Percentiles rank a stretch among this genome's conserved stretches.
These are phyloP conservation scores for Samsoniella hepiali DNA, from an alignment of 2,329 filamentous ascomycete genomes.

Conservation along the genomic window DNA sequence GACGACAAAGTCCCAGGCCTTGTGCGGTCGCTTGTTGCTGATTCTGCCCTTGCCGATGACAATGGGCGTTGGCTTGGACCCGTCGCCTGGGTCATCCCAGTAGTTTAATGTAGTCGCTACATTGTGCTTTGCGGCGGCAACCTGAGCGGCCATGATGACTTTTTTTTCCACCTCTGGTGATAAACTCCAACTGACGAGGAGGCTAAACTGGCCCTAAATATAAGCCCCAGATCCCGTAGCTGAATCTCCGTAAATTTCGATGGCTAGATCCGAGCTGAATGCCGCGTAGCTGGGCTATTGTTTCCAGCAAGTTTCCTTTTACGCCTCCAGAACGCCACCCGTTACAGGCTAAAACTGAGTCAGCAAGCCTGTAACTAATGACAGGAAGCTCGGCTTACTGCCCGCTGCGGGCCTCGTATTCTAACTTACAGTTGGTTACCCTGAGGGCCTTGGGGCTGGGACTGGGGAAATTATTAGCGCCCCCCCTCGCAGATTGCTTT, in stretches of 20 bases:
- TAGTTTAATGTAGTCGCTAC: slow-evolving; percentile 39
- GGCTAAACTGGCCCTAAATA: not conserved
- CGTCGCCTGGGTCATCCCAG: slow-evolving; percentile 41
- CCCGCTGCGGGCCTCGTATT: not conserved
- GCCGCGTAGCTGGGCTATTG: not conserved
- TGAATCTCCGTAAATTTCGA: not conserved
- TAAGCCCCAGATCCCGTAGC: not conserved
- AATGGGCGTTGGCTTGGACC: slow-evolving; percentile 37
- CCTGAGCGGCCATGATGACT: not conserved
- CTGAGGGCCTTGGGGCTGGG: no score
- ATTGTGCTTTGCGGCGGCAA: slow-evolving; percentile 21
- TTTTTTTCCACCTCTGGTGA: not conserved
- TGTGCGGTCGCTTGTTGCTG: slow-evolving; percentile 31
- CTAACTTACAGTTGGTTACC: no score
- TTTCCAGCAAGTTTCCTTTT: not conserved
- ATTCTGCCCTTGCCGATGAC: slow-evolving; percentile 29
- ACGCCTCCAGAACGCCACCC: slow-evolving; percentile 2
- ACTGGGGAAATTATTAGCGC: not conserved
- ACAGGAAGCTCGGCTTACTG: not conserved
- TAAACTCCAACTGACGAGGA: not conserved
- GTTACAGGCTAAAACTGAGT: not conserved
- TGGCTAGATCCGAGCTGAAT: not conserved
- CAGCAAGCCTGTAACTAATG: not conserved
- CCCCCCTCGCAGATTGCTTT: not conserved
- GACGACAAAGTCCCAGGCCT: slow-evolving; percentile 43